phyloP scores from a whole-genome alignment of 768 basidiomycete species.

The Floccularia luteovirens region DNA sequence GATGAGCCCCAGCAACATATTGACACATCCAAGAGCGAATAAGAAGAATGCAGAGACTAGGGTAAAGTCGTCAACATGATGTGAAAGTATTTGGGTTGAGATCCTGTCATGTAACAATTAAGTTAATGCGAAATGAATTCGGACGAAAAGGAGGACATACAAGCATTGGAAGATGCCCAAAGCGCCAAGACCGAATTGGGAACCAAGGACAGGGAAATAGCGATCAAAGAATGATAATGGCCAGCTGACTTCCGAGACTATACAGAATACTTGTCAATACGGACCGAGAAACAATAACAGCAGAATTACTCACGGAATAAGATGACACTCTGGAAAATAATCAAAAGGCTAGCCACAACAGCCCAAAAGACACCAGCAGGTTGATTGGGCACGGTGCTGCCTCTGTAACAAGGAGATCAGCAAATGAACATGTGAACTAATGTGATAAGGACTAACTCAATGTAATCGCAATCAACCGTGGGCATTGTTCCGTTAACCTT shows the following conservation, averaged over 20 bases:
- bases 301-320: conserved; percentile 47
- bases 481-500: conserved; percentile 17
- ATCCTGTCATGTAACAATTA: conserved; percentile 27
- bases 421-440: not conserved
- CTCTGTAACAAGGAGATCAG: conserved; percentile 19
- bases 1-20: conserved; percentile 75
- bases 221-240: conserved; percentile 72
- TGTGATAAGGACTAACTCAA: conserved; percentile 44
- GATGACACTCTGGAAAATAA: conserved; percentile 72
- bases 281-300: not conserved
- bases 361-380: conserved; percentile 91
- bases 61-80: conserved; percentile 76
- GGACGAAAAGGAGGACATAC: conserved; percentile 29
- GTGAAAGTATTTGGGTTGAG: conserved; percentile 64
- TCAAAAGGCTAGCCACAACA: conserved; percentile 77
- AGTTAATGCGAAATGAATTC: not conserved
- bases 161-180: conserved; percentile 85
- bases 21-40: conserved; percentile 76
- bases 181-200: conserved; percentile 78
- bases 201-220: conserved; percentile 90
- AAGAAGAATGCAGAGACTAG: conserved; percentile 84
- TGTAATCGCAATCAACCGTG: conserved; percentile 66
- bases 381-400: conserved; percentile 90
- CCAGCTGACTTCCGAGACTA: conserved; percentile 74
- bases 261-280: not conserved